These are phyloP conservation scores for Osmanthus fragrans DNA, from an alignment of 257 asterid species.

Conservation along the genomic window DNA sequence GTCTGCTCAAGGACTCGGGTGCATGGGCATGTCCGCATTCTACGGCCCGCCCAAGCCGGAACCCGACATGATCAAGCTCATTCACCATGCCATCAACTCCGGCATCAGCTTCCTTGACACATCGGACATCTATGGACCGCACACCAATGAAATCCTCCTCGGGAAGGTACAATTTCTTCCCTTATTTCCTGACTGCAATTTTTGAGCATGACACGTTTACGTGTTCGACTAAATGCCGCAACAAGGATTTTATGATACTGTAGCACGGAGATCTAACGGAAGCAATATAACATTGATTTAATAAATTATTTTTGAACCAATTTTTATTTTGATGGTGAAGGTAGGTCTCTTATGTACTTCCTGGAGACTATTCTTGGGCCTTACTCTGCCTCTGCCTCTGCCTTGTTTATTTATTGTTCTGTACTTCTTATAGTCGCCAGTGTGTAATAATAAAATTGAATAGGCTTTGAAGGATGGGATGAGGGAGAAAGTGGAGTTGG, in stretches of 20 bases:
- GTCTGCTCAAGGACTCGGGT: conserved; percentile 45
- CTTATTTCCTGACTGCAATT: no score
- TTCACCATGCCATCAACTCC: conserved; percentile 38
- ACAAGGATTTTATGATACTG: no score
- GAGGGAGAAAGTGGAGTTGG: conserved; percentile 31
- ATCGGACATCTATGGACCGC: conserved; percentile 42
- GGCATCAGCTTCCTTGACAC: conserved; percentile 46
- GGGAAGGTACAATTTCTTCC: conserved; percentile 29
- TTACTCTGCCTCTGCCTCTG: neutral
- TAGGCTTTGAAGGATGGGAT: conserved; percentile 38
- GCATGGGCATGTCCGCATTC: conserved; percentile 46
- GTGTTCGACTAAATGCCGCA: no score
- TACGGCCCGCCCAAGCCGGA: conserved; percentile 52
- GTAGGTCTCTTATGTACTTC: neutral
- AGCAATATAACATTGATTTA: no score
- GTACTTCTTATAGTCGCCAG: neutral
- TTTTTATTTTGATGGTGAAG: no score
- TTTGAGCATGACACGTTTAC: no score
- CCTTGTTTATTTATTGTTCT: neutral
- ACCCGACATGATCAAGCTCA: conserved; percentile 43
- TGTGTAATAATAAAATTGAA: neutral
- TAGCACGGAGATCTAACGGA: no score
- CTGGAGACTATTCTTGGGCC: neutral
- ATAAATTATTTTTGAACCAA: no score
- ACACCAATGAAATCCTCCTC: conserved; percentile 44